These are phyloP conservation scores for Leccinum olivaceopallidum DNA, from an alignment of 768 basidiomycete genomes.

Conservation along the genomic window DNA sequence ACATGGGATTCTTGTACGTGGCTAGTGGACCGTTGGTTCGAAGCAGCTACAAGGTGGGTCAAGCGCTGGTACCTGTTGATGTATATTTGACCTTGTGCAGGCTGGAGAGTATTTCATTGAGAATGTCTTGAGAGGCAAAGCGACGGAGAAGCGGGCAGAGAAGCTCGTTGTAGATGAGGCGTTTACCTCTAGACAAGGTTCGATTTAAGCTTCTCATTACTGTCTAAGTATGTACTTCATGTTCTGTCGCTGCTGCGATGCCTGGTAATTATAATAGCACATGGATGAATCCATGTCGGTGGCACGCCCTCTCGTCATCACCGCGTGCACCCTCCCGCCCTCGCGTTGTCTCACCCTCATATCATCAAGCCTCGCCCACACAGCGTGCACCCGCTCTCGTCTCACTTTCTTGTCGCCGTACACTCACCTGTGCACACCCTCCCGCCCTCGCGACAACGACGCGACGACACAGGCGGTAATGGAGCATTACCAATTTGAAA, in stretches of 20 bases:
- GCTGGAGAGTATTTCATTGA: slow-evolving; percentile 97
- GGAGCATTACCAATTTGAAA: neutral
- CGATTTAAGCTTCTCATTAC: slow-evolving; percentile 5
- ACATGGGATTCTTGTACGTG: slow-evolving; percentile 95
- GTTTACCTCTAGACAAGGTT: slow-evolving; percentile 4
- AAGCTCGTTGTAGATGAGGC: slow-evolving; percentile 30
- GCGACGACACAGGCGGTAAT: too few relatives aligned
- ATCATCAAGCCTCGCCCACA: too few relatives aligned
- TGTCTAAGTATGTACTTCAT: neutral
- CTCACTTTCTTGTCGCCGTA: too few relatives aligned
- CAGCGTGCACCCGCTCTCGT: too few relatives aligned
- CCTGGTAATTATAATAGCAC: neutral
- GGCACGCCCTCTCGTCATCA: neutral
- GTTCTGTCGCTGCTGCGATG: slow-evolving; percentile 2
- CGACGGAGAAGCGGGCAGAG: slow-evolving; percentile 40
- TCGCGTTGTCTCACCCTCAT: too few relatives aligned
- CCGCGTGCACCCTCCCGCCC: neutral
- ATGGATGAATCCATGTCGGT: neutral
- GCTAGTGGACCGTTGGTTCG: slow-evolving; percentile 95
- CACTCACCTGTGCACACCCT: neutral
- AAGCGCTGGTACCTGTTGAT: neutral
- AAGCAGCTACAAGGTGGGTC: slow-evolving; percentile 91
- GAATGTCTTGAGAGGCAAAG: slow-evolving; percentile 76
- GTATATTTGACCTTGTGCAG: slow-evolving; percentile 39
- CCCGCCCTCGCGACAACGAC: too few relatives aligned